Evolutionary conservation across 352 stramenopile genomes (phyloP).

Genomic region (Phytophthora sansomeana): DNA sequence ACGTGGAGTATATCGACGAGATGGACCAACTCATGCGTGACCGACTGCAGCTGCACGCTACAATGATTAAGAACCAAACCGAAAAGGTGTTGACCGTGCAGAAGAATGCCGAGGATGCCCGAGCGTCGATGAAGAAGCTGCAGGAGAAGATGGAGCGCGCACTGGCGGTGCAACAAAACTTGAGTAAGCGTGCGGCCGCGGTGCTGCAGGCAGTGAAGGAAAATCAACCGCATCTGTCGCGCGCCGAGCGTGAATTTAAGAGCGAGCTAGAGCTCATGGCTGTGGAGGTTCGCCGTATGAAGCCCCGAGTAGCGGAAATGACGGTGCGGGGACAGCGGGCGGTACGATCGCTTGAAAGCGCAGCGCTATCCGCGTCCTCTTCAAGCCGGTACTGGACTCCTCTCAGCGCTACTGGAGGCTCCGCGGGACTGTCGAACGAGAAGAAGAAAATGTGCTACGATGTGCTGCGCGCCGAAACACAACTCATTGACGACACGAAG

Average conservation of each 20-base stretch:
- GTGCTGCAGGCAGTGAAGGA: slow-evolving; percentile 85
- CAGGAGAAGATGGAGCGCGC: slow-evolving; percentile 66
- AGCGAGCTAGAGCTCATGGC: slow-evolving; percentile 71
- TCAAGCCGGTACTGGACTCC: slow-evolving; percentile 30
- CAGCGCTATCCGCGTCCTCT: slow-evolving; percentile 34
- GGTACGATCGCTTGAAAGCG: slow-evolving; percentile 59
- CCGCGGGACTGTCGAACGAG: slow-evolving; percentile 56
- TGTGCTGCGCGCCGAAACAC: slow-evolving; percentile 79
- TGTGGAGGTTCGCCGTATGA: slow-evolving; percentile 72
- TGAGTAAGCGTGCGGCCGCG: slow-evolving; percentile 78
- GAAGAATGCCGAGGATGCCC: slow-evolving; percentile 40
- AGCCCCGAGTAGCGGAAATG: slow-evolving; percentile 75
- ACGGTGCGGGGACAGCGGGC: slow-evolving; percentile 70
- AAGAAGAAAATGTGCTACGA: slow-evolving; percentile 89
- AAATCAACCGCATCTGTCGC: slow-evolving; percentile 81
- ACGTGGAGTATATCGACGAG: slow-evolving; percentile 80
- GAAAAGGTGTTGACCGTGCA: slow-evolving; percentile 56
- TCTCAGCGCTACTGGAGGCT: slow-evolving; percentile 10
- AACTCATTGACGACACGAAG: slow-evolving; percentile 85
- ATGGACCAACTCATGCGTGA: slow-evolving; percentile 74
- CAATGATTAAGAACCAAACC: slow-evolving; percentile 63
- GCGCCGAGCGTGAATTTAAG: slow-evolving; percentile 77
- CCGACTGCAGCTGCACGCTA: slow-evolving; percentile 60
- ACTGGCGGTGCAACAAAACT: slow-evolving; percentile 73
- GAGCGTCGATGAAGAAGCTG: slow-evolving; percentile 49